Evolutionary conservation across 352 stramenopile species (phyloP), one percentile per base, ranked within the genome.

Genomic region (Phytopythium oedochilum): DNA sequence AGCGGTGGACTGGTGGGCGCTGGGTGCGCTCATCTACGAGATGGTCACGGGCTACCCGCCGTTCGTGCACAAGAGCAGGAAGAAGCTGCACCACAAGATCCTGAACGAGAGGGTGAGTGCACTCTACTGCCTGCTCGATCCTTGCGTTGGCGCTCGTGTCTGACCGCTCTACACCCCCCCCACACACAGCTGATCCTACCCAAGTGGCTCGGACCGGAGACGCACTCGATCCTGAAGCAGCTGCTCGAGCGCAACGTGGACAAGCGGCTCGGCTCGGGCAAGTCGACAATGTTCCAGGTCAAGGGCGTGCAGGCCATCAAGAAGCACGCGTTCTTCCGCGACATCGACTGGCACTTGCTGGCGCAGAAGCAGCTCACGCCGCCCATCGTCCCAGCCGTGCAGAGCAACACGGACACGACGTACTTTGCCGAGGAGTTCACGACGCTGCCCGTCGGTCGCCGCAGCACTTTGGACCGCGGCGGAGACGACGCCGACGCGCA

Each of bases 241-340:
- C 67, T 99, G 17, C 74, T 99, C 18, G 96, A 99, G 73, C 82
- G 96, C 54, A 97, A 99, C 68, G 90, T 97, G 0, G 83, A 94
- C 48, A 97, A 98, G 60, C 83, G 97, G 23, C 75, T 99, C 7
- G 97, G 96, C 36, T 93, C 88, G 8, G 78, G 92, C 25, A 97
- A 96, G 64, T 92, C 87, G 31, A 99, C 93, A 7, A 99, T 99
- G 94, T 99, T 99, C 75, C 83, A 98, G 65, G 86, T 99, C 22
- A 97, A 97, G 62, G 97, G 97, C 29, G 92, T 99, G 17, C 86
- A 97, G 32, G 95, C 86, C 38, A 87, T 99, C 58, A 99, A 99
- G 75, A 80, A 97, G 60, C 88, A 98, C 58, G 67, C 84, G 14
- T 99, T 99, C 59, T 99, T 99, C 69, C 69, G 73, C 15, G 68